Evolutionary conservation across 345 rosid genomes (phyloP).

Genomic region (Ceriops decandra): DNA sequence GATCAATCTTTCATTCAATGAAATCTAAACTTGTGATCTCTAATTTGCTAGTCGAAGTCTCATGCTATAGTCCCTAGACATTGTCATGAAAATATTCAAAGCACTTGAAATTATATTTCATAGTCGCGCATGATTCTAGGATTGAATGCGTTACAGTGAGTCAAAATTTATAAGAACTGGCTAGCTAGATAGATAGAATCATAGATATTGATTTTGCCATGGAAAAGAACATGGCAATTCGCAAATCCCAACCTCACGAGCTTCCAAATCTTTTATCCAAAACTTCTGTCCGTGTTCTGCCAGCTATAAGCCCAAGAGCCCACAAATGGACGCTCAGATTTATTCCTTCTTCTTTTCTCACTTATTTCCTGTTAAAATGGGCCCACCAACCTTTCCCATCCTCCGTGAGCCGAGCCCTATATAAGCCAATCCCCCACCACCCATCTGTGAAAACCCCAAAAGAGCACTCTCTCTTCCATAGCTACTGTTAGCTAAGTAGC

Average conservation of each 20-base stretch:
- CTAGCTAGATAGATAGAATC: slow-evolving; percentile 3
- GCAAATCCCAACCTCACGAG: slow-evolving; percentile 21
- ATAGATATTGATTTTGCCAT: neutral
- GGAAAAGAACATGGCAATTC: slow-evolving; percentile 21
- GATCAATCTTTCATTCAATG: too few species aligned
- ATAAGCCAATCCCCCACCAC: slow-evolving; percentile 29
- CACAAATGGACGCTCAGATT: slow-evolving; percentile 17
- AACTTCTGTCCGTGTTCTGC: slow-evolving; percentile 18
- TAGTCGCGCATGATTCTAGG: neutral
- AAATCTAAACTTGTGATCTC: too few species aligned
- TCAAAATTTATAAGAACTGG: neutral
- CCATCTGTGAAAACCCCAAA: slow-evolving; percentile 13
- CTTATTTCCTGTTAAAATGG: slow-evolving; percentile 17
- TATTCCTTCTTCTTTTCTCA: neutral
- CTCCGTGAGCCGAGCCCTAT: slow-evolving; percentile 39
- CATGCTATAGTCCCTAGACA: too few species aligned
- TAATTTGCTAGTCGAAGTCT: too few species aligned
- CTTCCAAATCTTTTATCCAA: slow-evolving; percentile 29
- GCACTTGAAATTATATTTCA: too few species aligned
- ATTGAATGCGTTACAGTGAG: neutral
- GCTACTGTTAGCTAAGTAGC: slow-evolving; percentile 9
- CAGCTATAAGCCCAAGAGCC: slow-evolving; percentile 35
- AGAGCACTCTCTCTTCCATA: slow-evolving; percentile 4
- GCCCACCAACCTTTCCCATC: neutral
- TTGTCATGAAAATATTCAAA: too few species aligned